Evolutionary conservation across 2,329 filamentous ascomycete species (phyloP), one percentile per base, ranked within the genome.

Genomic region (Calonectria ilicicola): DNA sequence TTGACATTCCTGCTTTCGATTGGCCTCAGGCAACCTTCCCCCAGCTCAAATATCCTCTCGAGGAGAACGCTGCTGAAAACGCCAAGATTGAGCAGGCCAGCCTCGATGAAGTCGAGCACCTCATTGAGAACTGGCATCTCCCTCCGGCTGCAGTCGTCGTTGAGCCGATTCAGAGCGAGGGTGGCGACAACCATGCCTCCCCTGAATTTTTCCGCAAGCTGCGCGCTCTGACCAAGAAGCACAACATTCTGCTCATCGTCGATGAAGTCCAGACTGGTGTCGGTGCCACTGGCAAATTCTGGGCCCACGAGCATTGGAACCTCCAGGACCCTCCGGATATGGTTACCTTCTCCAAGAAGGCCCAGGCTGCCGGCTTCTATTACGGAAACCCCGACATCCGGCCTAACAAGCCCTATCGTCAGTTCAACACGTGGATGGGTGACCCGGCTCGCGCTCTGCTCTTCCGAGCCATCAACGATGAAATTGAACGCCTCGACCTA

Each of bases 341-440:
- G 88, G 95, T 98, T 53, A 98, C 95, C 71, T 98, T 98, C 87
- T 94, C 92, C 81, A 98, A 98, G 89, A 98, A 98, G 89, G 96
- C 95, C 3, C 95, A 98, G 86, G 94, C 95, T 2, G 95, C 96
- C 8, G 95, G 95, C 40, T 98, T 96, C 89, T 98, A 97, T 89
- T 98, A 92, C 82, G 93, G 93, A 73, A 93, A 97, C 88, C 90
- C 91, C 12, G 92, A 91, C 49, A 89, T 98, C 78, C 90, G 94
- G 15, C 95, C 95, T 74, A 98, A 98, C 88, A 96, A 96, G 89
- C 94, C 96, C 7, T 98, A 98, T 89, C 93, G 95, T 74, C 95
- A 98, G 86, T 98, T 98, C 90, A 98, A 98, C 89, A 98, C 95
- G 62, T 98, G 95, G 95, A 97, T 98, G 93, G 95, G 95, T 80